Evolutionary conservation across 169 alveolate species (phyloP).

Genomic region (Plasmodium inui): DNA sequence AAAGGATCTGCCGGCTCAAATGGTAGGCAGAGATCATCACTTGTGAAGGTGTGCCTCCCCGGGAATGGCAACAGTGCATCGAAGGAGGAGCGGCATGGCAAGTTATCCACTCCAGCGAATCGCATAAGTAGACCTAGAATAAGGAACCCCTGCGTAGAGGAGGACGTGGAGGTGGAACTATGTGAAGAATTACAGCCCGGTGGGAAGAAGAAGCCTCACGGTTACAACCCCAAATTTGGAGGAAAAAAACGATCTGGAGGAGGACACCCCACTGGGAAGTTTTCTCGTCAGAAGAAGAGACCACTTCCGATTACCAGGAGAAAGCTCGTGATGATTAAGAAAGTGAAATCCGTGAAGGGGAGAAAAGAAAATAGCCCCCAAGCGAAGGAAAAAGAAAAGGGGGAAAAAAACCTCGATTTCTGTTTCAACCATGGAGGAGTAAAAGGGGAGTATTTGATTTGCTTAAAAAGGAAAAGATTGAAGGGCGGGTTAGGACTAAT

Average conservation of each 20-base stretch:
- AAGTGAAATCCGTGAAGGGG: background rate
- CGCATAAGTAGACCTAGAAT: background rate
- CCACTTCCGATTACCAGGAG: background rate
- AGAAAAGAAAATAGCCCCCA: background rate
- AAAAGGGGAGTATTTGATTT: background rate
- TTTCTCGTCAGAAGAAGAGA: background rate
- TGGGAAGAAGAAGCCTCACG: background rate
- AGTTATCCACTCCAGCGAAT: background rate
- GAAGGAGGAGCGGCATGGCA: background rate
- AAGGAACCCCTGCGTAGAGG: background rate
- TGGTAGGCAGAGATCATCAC: background rate
- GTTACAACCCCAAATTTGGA: background rate
- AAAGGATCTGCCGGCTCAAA: too few relatives aligned
- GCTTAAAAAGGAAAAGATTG: background rate
- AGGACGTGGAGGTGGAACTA: background rate
- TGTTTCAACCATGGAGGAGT: background rate
- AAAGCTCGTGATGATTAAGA: background rate
- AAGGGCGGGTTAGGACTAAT: background rate
- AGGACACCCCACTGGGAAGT: background rate
- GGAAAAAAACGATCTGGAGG: background rate
- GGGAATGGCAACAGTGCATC: background rate
- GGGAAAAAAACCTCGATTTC: background rate
- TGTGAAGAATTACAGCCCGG: background rate
- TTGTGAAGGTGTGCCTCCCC: background rate
- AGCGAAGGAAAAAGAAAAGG: background rate